phyloP scores from a whole-genome alignment of 768 basidiomycete species.

The Panaeolus papilionaceus region DNA sequence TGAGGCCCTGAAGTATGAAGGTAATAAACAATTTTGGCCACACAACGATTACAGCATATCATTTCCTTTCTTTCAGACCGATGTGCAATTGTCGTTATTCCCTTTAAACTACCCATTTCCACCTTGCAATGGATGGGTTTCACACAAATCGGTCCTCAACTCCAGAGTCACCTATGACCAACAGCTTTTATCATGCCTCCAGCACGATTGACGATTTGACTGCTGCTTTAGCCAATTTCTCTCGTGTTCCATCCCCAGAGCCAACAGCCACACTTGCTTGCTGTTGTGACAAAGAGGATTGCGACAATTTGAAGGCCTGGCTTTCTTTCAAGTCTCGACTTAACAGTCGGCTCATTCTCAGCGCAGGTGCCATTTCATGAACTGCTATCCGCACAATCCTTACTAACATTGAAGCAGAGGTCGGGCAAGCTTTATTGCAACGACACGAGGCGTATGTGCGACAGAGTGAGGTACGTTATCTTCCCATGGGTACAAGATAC shows the following conservation, averaged over 20 bases:
- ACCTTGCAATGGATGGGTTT: conserved; percentile 27
- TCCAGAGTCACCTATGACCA: conserved; percentile 57
- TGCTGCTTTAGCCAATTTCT: conserved; percentile 71
- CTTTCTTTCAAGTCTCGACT: conserved; percentile 67
- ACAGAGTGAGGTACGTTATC: conserved; percentile 61
- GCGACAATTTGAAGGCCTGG: conserved; percentile 71
- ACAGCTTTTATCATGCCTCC: conserved; percentile 57
- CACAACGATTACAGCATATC: conserved; percentile 8
- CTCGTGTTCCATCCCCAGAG: conserved; percentile 78
- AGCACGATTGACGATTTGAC: conserved; percentile 84
- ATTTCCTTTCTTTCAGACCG: conserved; percentile 5
- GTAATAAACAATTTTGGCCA: conserved; percentile 5
- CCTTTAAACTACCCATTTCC: background rate
- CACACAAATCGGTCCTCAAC: conserved; percentile 44
- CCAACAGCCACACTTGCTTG: conserved; percentile 57
- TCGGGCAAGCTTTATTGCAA: conserved; percentile 87
- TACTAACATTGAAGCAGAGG: conserved; percentile 55
- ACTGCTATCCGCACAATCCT: no score
- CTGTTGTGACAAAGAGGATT: conserved; percentile 71
- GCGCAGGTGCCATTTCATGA: conserved; percentile 72
- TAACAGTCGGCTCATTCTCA: conserved; percentile 79
- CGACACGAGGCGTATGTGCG: conserved; percentile 88
- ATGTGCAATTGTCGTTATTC: background rate
- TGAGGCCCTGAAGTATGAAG: background rate
- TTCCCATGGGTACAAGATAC: conserved; percentile 14